Percentiles rank a stretch among this genome's conserved stretches.
phyloP scores from a whole-genome alignment of 2,329 filamentous ascomycete genomes.

The Penicillium thymicola region DNA sequence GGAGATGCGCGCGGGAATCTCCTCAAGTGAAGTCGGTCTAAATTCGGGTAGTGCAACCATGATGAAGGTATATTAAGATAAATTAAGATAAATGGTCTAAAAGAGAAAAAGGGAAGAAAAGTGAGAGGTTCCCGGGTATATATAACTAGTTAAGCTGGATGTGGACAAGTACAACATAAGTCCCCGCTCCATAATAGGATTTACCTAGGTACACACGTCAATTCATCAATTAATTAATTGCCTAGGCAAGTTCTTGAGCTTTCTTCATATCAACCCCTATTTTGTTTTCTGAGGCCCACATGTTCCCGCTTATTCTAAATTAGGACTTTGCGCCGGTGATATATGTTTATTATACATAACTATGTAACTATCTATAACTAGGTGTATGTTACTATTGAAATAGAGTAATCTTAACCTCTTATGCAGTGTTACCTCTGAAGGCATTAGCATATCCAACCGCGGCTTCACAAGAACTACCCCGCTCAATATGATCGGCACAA shows the following conservation, averaged over 20 bases:
- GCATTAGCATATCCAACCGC: not conserved
- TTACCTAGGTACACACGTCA: too few species aligned
- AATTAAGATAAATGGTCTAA: not conserved
- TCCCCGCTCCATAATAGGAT: not conserved
- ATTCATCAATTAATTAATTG: too few species aligned
- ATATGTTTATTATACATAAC: too few species aligned
- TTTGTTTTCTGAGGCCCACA: not conserved
- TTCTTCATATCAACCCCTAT: not conserved
- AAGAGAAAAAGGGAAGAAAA: not conserved
- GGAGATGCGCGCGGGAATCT: conserved; percentile 61
- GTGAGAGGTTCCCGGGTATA: not conserved
- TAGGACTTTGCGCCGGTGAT: not conserved
- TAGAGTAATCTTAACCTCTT: too few species aligned
- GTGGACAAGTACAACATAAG: too few species aligned
- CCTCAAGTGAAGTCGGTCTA: conserved; percentile 61
- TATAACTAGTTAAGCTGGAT: not conserved
- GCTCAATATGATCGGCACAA: not conserved
- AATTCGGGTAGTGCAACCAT: conserved; percentile 48
- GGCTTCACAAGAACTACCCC: conserved; percentile 7
- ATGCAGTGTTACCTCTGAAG: not conserved
- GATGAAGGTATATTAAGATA: conserved; percentile 5
- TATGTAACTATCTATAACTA: not conserved
- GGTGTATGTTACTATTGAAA: too few species aligned
- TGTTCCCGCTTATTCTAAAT: conserved; percentile 1
- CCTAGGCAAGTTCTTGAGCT: not conserved